Base-by-base conservation (phyloP, 352 stramenopile species). In the Phytophthora kernoviae region DNA sequence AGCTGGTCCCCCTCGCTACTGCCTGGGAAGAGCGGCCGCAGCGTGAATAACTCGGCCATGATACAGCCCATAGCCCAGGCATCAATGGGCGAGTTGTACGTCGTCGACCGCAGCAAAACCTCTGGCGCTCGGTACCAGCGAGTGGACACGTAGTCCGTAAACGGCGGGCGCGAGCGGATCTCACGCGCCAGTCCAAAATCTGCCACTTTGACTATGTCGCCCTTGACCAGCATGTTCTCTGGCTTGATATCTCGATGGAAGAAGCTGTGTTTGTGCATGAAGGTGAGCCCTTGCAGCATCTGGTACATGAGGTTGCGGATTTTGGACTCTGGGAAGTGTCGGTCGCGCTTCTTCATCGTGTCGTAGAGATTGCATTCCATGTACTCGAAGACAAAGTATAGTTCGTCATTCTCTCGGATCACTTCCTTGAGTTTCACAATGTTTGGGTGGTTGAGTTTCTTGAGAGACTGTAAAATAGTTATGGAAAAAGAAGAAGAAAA, bases 331-430 rank as follows among this genome's bases (percentile, higher is more conserved):
- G 87, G 89, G 43, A 96, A 96, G 54, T 92, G 82, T 44, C 81
- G 79, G 56, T 97, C 78, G 36, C 92, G 68, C 40, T 97, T 91
- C 74, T 98, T 97, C 79, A 99, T 98, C n/a, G 87, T 90, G 59
- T 99, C 92, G 79, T 99, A 99, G 39, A 99, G 71, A 58, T 98
- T 99, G 62, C 88, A 90, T 68, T 98, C 94, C 97, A 99, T 99
- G 79, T 97, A 98, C 79, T 99, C 97, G 66, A 99, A 99, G 0
- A 99, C 96, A 70, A 99, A 99, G 67, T 93, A 99, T 6, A 99
- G 80, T 75, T 96, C 87, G 73, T 98, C 89, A 57, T 98, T 98
- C 71, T 99, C 97, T 17, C 95, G 84, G 44, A 99, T 98, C 44
- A 99, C 96, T 61, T 99, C 97, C 61, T 98, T 98, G 22, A 99